Percentiles rank a stretch among this genome's conserved stretches.
These are phyloP conservation scores for Umbilicus rupestris DNA, from an alignment of 164 flowering plant genomes.

Conservation along the genomic window DNA sequence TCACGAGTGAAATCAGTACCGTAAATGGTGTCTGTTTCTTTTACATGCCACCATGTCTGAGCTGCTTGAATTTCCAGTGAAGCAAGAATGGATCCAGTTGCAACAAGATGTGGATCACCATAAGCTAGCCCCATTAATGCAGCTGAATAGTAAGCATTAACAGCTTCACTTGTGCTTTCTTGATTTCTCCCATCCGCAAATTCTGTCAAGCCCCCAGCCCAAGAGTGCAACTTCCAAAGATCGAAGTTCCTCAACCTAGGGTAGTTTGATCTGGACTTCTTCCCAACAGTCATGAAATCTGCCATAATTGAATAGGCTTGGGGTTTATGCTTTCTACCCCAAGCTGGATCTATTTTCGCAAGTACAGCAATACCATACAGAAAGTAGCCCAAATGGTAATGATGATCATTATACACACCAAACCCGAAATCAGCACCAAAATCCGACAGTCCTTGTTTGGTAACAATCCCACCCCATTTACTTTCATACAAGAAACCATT, in stretches of 20 bases:
- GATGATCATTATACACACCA: constrained; percentile 86
- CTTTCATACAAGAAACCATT: constrained; percentile 73
- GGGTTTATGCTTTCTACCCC: constrained; percentile 79
- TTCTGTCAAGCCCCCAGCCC: constrained; percentile 84
- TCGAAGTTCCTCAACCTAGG: constrained; percentile 77
- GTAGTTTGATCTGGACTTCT: constrained; percentile 29
- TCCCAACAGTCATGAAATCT: constrained; percentile 66
- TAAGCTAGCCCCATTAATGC: constrained; percentile 88
- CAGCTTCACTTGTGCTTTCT: constrained; percentile 85
- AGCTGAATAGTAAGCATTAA: constrained; percentile 81
- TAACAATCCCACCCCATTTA: constrained; percentile 86
- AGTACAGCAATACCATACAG: constrained; percentile 81
- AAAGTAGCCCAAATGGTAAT: constrained; percentile 80
- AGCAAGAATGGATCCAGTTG: constrained; percentile 60
- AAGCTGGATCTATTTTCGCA: constrained; percentile 64
- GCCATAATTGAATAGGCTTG: constrained; percentile 76
- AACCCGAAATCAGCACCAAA: constrained; percentile 87
- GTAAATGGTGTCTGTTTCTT: constrained; percentile 44
- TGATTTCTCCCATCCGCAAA: constrained; percentile 81
- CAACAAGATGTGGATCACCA: constrained; percentile 67
- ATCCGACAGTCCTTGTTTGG: constrained; percentile 55
- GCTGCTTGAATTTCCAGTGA: constrained; percentile 71
- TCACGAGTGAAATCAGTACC: constrained; percentile 47
- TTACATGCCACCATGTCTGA: constrained; percentile 81
- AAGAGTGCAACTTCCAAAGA: constrained; percentile 77